Evolutionary conservation across 495 filamentous ascomycete species (phyloP).

Genomic region (Annulohypoxylon maeteangense): DNA sequence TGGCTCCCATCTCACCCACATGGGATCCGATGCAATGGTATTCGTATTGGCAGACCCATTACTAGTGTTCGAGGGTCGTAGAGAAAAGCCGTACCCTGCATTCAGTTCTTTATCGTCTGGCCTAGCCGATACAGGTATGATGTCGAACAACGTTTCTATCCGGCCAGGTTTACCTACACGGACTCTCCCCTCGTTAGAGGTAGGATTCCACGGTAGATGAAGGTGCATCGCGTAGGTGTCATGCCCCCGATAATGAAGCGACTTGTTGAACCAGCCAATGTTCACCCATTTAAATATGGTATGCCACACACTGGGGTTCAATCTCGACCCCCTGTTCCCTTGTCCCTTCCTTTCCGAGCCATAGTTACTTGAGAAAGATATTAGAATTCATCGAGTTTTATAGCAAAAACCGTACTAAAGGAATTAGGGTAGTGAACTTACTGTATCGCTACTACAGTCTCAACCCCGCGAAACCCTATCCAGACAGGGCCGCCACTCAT

Average conservation of each 20-base stretch:
- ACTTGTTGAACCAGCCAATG: constrained; percentile 27
- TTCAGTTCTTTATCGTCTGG: constrained; percentile 3
- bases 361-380: constrained; percentile 22
- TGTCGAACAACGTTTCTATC: constrained; percentile 25
- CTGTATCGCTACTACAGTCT: constrained; percentile 39
- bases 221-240: constrained; percentile 31
- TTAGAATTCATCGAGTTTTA: not conserved
- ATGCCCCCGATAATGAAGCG: constrained; percentile 31
- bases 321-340: constrained; percentile 23
- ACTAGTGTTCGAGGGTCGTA: not conserved
- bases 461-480: constrained; percentile 32
- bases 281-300: constrained; percentile 30
- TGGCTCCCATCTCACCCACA: constrained; percentile 32
- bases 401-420: not conserved
- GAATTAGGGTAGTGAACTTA: constrained; percentile 4
- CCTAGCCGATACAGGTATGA: constrained; percentile 23
- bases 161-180: constrained; percentile 30
- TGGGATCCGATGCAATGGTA: not conserved
- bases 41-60: not conserved
- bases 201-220: not conserved
- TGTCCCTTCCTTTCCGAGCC: constrained; percentile 4
- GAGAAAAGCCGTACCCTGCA: constrained; percentile 22
- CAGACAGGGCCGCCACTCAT: constrained; percentile 44
- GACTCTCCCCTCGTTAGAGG: constrained; percentile 8
- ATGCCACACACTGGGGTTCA: constrained; percentile 20